phyloP scores from a whole-genome alignment of 371 early-diverging fungal species.

The Syncephalis fuscata region DNA sequence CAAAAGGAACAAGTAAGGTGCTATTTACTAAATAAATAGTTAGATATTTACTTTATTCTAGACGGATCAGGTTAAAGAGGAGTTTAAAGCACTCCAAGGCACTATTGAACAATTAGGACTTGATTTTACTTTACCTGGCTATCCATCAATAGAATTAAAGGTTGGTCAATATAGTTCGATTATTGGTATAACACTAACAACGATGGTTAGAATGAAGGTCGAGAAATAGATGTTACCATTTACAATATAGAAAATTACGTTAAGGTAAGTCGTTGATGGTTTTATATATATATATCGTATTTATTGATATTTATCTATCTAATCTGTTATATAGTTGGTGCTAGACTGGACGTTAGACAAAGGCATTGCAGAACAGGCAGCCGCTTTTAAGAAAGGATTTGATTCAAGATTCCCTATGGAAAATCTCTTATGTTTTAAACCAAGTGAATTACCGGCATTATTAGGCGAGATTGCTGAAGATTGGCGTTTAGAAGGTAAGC shows the following conservation, averaged over 20 bases:
- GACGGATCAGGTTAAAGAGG: constrained; percentile 14
- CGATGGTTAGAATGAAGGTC: constrained; percentile 18
- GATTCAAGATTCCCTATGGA: constrained; percentile 52
- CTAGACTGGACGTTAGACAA: constrained; percentile 43
- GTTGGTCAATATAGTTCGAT: constrained; percentile 2
- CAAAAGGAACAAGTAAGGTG: constrained; percentile 12
- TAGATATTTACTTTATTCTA: constrained; percentile 4
- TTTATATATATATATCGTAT: too few relatives aligned
- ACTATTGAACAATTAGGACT: constrained; percentile 38
- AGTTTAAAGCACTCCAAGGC: constrained; percentile 24
- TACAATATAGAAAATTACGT: constrained; percentile 64
- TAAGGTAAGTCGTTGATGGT: too few relatives aligned
- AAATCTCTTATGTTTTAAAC: constrained; percentile 44
- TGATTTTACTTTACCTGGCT: constrained; percentile 76
- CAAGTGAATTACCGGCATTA: constrained; percentile 50
- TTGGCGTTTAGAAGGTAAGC: constrained; percentile 56
- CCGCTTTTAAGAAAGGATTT: constrained; percentile 70
- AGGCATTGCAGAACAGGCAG: constrained; percentile 57
- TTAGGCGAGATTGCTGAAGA: constrained; percentile 55
- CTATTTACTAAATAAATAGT: too few relatives aligned
- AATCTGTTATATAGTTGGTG: constrained; percentile 19
- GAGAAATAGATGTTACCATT: constrained; percentile 43
- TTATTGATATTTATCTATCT: too few relatives aligned
- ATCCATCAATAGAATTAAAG: constrained; percentile 37
- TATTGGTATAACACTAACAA: not conserved